Base-by-base conservation (phyloP, 2,329 filamentous ascomycete species). In the Sporothrix mexicana region DNA sequence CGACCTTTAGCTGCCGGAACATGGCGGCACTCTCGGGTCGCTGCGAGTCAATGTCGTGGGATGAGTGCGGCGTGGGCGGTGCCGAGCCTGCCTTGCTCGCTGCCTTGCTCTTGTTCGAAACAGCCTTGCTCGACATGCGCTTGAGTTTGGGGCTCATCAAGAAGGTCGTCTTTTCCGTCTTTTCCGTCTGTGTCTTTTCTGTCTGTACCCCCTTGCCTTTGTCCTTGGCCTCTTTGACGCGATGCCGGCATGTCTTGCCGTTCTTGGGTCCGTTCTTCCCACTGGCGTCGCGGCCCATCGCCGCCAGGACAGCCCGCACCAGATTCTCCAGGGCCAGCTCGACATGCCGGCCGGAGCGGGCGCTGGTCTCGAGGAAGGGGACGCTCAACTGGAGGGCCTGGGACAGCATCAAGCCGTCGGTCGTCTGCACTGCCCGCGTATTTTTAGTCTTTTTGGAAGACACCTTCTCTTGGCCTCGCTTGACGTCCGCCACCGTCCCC, bases 331-430 rank as follows among this genome's bases (percentile, higher is more conserved):
- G 93, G 10, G 92, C 89, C 74, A 90, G 89, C 74, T 88, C 87
- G 13, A 93, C 91, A 78, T 92, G 91, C 74, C 87, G 83, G 3
- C 91, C 91, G 0, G 88, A 90, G 85, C 92, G 92, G 12, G 91
- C 91, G 78, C 88, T 91, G 13, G 91, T 92, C 82, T 93, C 91
- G 79, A 91, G 91, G 81, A 93, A 93, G 72, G 92, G 80, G 69
- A 92, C 81, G n/a, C 74, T 91, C 87, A 66, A 89, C 87, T 80
- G 91, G 91, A 74, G 85, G 81, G 79, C 87, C 88, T 25, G 88
- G 88, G 80, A 91, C 87, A 78, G 87, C 84, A 72, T 86, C 86
- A 80, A 89, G 85, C 61, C 85, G 82, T 71, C 84, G 77, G 23
- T 83, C 81, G 47, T 82, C 76, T 75, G 81, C 83, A 75, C 85